Percentiles rank a stretch among this genome's conserved stretches.
Conservation (phyloP, 2,329 filamentous ascomycete genomes). For the Nakataea oryzae region DNA sequence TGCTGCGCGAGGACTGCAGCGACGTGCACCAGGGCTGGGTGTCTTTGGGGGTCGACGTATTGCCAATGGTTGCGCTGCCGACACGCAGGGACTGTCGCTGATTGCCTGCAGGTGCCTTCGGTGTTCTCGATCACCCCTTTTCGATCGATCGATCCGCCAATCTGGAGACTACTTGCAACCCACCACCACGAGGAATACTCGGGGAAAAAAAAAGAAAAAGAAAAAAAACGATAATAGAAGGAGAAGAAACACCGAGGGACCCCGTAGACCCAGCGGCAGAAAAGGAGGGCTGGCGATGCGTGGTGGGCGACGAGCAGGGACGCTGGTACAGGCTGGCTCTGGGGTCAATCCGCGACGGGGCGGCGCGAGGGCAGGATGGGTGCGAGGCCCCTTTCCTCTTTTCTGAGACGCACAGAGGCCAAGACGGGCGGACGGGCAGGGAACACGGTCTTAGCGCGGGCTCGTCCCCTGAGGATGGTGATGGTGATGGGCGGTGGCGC, state of each 20-base stretch:
- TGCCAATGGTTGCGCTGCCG: neutral
- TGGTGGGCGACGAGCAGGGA: too few species aligned
- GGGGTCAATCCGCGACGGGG: neutral
- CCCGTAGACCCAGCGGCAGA: neutral
- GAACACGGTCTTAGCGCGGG: neutral
- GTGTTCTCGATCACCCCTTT: neutral
- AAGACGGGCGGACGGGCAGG: neutral
- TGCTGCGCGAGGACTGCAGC: neutral
- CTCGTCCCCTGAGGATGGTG: neutral
- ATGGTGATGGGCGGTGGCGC: neutral
- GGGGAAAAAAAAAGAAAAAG: neutral
- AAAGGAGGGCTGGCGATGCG: too few species aligned
- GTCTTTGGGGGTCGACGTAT: neutral
- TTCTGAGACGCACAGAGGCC: neutral
- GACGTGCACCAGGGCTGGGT: neutral
- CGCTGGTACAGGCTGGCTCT: neutral
- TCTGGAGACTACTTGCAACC: neutral
- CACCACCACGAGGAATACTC: neutral
- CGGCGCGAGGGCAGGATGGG: neutral
- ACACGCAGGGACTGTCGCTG: too few species aligned
- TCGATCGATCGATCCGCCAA: neutral
- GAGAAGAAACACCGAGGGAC: neutral
- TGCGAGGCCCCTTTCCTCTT: neutral
- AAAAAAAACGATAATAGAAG: conserved; percentile 2
- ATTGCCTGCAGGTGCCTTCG: neutral